Percentiles rank a stretch among this genome's conserved stretches.
Conservation (phyloP, 169 alveolate genomes). For the Plasmodium yoelii region DNA sequence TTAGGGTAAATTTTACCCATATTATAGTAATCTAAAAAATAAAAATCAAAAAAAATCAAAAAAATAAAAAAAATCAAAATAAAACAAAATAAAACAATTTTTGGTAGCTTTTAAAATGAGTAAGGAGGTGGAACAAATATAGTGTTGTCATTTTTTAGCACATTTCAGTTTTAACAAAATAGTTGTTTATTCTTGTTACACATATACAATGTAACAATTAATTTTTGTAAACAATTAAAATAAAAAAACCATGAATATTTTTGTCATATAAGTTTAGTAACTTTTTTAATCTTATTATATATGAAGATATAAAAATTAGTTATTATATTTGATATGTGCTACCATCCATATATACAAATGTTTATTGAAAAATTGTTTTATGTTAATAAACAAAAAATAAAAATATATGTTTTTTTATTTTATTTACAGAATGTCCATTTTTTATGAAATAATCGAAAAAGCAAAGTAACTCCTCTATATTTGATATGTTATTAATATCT, state of each 20-base stretch:
- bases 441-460: slow-evolving; percentile 65
- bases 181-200: no score
- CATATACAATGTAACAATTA: no score
- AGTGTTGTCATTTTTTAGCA: no score
- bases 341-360: background rate
- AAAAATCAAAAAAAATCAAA: no score
- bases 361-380: background rate
- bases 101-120: background rate
- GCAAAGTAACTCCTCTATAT: slow-evolving; percentile 25
- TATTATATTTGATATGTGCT: background rate
- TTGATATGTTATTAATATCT: slow-evolving; percentile 32
- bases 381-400: background rate
- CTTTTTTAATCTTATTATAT: no score
- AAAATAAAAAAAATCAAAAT: background rate
- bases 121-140: background rate
- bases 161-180: no score
- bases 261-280: no score
- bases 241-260: no score
- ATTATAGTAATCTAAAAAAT: slow-evolving; percentile 47
- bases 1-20: slow-evolving; percentile 13
- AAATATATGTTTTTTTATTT: slow-evolving; percentile 5
- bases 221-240: no score
- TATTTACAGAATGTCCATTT: slow-evolving; percentile 52
- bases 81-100: background rate
- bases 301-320: no score